Conservation (phyloP, 2,329 filamentous ascomycete genomes). For the Rosellinia necatrix region DNA sequence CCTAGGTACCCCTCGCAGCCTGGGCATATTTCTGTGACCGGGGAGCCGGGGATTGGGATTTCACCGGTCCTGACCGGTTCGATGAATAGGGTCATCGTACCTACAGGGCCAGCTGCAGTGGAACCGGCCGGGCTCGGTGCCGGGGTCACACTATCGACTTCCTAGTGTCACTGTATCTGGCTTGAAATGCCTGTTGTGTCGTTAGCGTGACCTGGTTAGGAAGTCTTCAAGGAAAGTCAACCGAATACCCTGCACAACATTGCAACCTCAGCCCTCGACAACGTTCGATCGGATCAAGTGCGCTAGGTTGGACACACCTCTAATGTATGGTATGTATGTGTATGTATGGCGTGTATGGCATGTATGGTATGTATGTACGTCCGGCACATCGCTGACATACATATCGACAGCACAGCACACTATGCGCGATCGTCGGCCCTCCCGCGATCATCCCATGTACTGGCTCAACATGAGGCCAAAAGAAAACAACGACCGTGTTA, state of each 20-base stretch:
- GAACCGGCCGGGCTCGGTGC: slow-evolving; percentile 23
- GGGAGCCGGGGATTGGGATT: slow-evolving; percentile 7
- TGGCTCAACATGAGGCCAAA: slow-evolving; percentile 4
- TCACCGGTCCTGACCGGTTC: slow-evolving; percentile 2
- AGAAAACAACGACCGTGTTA: too few relatives aligned
- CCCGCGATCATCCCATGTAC: neutral
- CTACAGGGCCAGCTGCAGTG: slow-evolving; percentile 17
- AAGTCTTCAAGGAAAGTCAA: too few relatives aligned
- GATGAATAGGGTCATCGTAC: too few relatives aligned
- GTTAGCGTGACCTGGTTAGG: too few relatives aligned
- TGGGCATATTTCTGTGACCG: slow-evolving; percentile 15
- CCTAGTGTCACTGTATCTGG: too few relatives aligned
- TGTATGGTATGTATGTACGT: slow-evolving; percentile 1
- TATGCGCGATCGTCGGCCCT: neutral
- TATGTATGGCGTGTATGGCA: too few relatives aligned
- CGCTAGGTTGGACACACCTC: too few relatives aligned
- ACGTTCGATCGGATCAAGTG: slow-evolving; percentile 4
- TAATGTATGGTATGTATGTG: too few relatives aligned
- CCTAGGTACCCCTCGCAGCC: too few relatives aligned
- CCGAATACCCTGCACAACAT: slow-evolving; percentile 12
- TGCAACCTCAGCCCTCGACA: slow-evolving; percentile 14
- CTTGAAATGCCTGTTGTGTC: too few relatives aligned
- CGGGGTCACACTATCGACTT: slow-evolving; percentile 4
- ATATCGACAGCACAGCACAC: too few relatives aligned
- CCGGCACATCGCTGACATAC: neutral